Evolutionary conservation across 805 yeast species (phyloP).

Genomic region (Saturnispora mendoncae): DNA sequence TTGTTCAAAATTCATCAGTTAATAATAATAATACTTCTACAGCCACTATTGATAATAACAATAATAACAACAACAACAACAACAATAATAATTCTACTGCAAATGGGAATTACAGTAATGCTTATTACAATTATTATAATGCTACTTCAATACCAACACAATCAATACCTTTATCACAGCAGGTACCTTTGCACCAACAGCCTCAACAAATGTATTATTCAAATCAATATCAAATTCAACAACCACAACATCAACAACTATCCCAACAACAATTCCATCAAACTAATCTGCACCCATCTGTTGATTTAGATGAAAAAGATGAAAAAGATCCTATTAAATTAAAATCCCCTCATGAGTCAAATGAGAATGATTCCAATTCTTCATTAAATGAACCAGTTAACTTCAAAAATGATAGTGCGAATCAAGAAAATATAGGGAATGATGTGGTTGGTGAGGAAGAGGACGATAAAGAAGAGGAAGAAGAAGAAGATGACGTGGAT

Average conservation of each 20-base stretch:
- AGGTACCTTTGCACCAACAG: background rate
- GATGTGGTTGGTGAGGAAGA: background rate
- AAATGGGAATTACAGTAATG: background rate
- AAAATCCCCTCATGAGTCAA: too few relatives aligned
- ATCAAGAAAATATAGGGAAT: background rate
- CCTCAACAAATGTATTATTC: constrained; percentile 4
- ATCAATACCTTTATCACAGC: background rate
- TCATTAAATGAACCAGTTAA: too few relatives aligned
- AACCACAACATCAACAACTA: background rate
- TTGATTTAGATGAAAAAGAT: too few relatives aligned
- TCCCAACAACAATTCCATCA: too few relatives aligned
- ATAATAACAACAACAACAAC: background rate
- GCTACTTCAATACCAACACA: too few relatives aligned
- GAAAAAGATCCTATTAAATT: too few relatives aligned
- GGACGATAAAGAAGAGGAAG: constrained; percentile 1
- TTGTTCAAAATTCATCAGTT: too few relatives aligned
- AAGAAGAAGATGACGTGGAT: constrained; percentile 3
- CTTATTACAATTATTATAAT: background rate
- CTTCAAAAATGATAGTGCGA: background rate
- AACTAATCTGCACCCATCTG: too few relatives aligned
- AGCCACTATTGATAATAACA: too few relatives aligned
- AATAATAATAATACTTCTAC: too few relatives aligned
- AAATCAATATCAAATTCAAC: background rate
- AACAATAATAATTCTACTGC: background rate
- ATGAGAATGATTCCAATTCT: too few relatives aligned